Evolutionary conservation across 805 yeast species (phyloP), one percentile per base, ranked within the genome.

Genomic region (Jamesozyma rosinii): DNA sequence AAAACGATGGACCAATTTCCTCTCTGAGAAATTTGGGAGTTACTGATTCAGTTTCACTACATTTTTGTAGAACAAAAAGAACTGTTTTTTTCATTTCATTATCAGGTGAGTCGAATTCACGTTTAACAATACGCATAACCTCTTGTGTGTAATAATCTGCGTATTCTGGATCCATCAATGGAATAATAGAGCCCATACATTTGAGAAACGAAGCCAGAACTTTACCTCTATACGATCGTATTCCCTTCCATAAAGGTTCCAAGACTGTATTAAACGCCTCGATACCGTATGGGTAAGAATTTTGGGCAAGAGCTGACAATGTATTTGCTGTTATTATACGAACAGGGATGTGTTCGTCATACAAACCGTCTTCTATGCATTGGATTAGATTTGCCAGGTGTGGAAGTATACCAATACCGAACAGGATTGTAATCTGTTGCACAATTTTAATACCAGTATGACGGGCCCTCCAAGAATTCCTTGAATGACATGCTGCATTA

Each of bases 271-370:
- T 94, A 58, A 90, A 89, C 0, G 90, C 77, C 53, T 86, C 96
- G 43, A 85, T 82, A 37, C 97, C 98, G 63, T 83, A 86, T 0
- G 97, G 97, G 19, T 76, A 70, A 3, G 87, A 76, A 6, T 85
- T 79, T 40, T 84, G 89, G 0, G 97, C 97, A 29, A 90, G 61
- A 1, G 81, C 74, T 0, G 89, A 67, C 1, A 89, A 55, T 0
- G 95, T 79, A 30, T 71, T 66, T 0, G 95, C 95, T 0, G 95
- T 71, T 11, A 79, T 71, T 2, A 76, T 74, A 44, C 94, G 68
- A 0, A 88, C 83, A 36, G 74, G 77, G 11, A 76, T 57, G 44
- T 81, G 80, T 40, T 79, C 85, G 62, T 87, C 95, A 0, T 67
- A 65, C 15, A 90, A 52, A 0, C 81, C 75, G 1, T 73, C 74